Conservation (phyloP, 306 rosid genomes). For the Citrullus colocynthis region DNA sequence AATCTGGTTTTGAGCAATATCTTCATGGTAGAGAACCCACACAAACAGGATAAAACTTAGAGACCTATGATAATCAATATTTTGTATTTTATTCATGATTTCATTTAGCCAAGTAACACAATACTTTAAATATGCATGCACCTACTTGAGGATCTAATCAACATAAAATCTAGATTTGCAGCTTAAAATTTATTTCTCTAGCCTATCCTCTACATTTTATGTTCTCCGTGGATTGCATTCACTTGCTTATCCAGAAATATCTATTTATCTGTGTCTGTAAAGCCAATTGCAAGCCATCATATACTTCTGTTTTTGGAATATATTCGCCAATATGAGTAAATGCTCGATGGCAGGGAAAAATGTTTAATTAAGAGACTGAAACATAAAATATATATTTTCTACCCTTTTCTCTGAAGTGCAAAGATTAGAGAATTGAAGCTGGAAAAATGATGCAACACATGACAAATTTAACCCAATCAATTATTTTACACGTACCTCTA, state of each 20-base stretch:
- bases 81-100: not conserved
- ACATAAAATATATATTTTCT: not conserved
- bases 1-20: not conserved
- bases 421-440: not conserved
- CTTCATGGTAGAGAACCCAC: not conserved
- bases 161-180: not conserved
- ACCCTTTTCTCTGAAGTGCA: not conserved
- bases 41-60: not conserved
- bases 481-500: conserved; percentile 48
- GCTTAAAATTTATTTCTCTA: not conserved
- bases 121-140: not conserved
- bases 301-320: not conserved
- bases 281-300: not conserved
- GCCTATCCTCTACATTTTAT: not conserved
- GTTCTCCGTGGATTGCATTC: not conserved
- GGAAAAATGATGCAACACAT: not conserved
- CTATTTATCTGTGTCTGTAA: not conserved
- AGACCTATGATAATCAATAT: not conserved
- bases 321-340: not conserved
- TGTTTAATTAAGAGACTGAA: not conserved
- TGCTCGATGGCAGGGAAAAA: not conserved
- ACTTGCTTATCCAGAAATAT: not conserved
- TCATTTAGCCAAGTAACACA: not conserved
- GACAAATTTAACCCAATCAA: conserved; percentile 3
- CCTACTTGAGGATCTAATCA: not conserved